phyloP scores from a whole-genome alignment of 2,329 filamentous ascomycete species.

The Ophiostoma triangulosporum region DNA sequence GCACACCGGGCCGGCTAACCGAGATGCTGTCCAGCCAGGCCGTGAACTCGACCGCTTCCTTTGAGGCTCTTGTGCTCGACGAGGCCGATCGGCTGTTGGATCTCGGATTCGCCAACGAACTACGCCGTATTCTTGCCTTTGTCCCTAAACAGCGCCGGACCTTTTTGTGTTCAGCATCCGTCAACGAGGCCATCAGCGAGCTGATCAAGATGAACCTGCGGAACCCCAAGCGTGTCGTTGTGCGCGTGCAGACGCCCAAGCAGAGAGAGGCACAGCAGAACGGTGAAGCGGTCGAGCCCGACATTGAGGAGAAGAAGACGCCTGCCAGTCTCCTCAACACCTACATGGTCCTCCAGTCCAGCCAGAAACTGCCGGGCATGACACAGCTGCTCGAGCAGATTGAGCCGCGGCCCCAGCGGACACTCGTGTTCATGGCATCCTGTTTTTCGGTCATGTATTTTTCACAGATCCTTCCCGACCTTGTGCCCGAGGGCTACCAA shows the following conservation, averaged over 20 bases:
- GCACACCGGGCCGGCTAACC: conserved; percentile 72
- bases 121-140: conserved; percentile 71
- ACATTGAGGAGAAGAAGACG: conserved; percentile 68
- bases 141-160: conserved; percentile 89
- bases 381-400: conserved; percentile 55
- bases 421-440: conserved; percentile 84
- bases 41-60: conserved; percentile 79
- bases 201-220: conserved; percentile 83
- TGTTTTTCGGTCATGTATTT: conserved; percentile 95
- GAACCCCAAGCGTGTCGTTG: conserved; percentile 89
- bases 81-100: conserved; percentile 89
- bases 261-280: conserved; percentile 17
- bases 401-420: conserved; percentile 64
- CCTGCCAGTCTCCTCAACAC: conserved; percentile 88
- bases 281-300: conserved; percentile 30
- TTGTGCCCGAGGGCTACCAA: conserved; percentile 55
- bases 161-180: conserved; percentile 84
- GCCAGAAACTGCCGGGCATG: conserved; percentile 67
- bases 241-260: conserved; percentile 70
- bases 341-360: conserved; percentile 62
- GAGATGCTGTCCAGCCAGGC: conserved; percentile 77
- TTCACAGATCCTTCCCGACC: conserved; percentile 58
- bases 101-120: conserved; percentile 81
- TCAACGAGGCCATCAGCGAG: conserved; percentile 90
- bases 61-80: conserved; percentile 85